Base-by-base conservation (phyloP, 75 land plant genomes). In the Pinus albicaulis region DNA sequence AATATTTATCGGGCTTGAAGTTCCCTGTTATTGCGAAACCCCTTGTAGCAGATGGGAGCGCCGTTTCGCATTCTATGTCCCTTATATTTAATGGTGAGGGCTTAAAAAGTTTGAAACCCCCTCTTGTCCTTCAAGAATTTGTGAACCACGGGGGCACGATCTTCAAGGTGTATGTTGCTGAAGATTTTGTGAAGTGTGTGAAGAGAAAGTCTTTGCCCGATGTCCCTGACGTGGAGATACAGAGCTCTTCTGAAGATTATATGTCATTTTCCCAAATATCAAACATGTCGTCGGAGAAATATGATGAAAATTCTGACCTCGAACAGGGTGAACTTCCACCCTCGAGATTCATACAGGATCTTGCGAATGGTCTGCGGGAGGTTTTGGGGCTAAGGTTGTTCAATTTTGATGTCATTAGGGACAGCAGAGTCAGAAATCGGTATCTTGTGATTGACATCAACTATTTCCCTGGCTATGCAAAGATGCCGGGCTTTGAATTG, bases 391-490 rank as follows among this genome's bases (percentile, higher is more conserved):
- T 89, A 53, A 70, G 79, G 17, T 79, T 89, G 41, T 89, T 89
- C 78, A 89, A 89, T 81, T 88, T 89, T 59, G 92, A 89, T 57
- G 26, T 89, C 19, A 89, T 89, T 57, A 77, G 91, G 58, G 87
- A 87, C 59, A 52, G 53, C 19, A 74, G 59, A 44, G 74, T 58
- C 52, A 71, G 71, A 20, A 77, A 87, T 36, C 79, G 75, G 55
- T 89, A 81, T 70, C 74, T 85, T 71, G 84, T 89, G 24, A 89
- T 89, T 26, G 92, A 89, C 76, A 89, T 89, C 75, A 89, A 89
- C 71, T 89, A 89, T 84, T 89, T 89, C 66, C 92, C 92, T 13
- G 91, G 92, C 60, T 89, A 88, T 75, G 87, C 87, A 13, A 89
- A 89, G 77, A 88, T 89, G 92, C 85, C 87, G 5, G 77, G 44